Evolutionary conservation across 1,139 yeast species (phyloP).

Genomic region (Debaryomyces sp.): DNA sequence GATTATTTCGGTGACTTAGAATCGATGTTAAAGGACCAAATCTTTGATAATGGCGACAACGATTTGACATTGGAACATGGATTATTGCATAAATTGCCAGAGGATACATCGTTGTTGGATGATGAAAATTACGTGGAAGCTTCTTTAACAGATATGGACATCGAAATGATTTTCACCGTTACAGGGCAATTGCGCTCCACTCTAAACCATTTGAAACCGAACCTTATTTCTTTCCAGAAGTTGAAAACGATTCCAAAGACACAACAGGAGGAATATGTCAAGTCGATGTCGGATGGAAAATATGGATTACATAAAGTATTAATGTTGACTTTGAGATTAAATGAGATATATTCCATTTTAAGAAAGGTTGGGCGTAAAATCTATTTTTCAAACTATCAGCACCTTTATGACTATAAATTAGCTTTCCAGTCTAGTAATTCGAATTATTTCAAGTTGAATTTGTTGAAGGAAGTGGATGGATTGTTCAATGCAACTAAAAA

Average conservation of each 20-base stretch:
- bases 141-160: conserved; percentile 45
- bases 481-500: conserved; percentile 50
- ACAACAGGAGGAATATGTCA: conserved; percentile 13
- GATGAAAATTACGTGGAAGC: conserved; percentile 30
- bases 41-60: conserved; percentile 14
- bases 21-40: conserved; percentile 8
- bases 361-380: conserved; percentile 48
- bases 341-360: conserved; percentile 48
- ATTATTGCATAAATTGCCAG: conserved; percentile 20
- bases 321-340: conserved; percentile 45
- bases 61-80: conserved; percentile 17
- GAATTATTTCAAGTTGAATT: conserved; percentile 27
- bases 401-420: conserved; percentile 44
- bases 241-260: conserved; percentile 21
- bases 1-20: conserved; percentile 9
- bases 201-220: conserved; percentile 26
- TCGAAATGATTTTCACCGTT: conserved; percentile 34
- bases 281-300: conserved; percentile 27
- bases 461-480: conserved; percentile 43
- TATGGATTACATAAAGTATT: conserved; percentile 53
- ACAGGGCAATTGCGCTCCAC: conserved; percentile 23
- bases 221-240: conserved; percentile 23
- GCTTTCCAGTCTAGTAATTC: conserved; percentile 29
- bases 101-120: conserved; percentile 14
- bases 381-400: conserved; percentile 43